A percentile compares a stretch with the other conserved stretches of the same genome.
phyloP scores from a whole-genome alignment of 2,329 filamentous ascomycete species.

The Xylaria polymorpha region DNA sequence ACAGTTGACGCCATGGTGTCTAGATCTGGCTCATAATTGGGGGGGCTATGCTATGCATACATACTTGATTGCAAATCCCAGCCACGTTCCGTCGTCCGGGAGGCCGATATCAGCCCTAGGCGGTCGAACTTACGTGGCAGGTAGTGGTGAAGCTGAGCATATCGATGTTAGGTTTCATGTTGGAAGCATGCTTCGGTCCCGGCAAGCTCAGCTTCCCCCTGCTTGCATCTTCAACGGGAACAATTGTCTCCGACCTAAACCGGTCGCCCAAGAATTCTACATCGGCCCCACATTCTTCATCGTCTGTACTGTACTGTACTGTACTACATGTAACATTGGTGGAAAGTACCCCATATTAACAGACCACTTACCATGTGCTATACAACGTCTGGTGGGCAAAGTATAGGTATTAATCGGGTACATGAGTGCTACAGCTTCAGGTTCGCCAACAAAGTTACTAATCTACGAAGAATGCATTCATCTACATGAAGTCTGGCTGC shows the following conservation, averaged over 20 bases:
- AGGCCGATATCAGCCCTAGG: constrained; percentile 7
- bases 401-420: neutral
- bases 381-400: neutral
- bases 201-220: constrained; percentile 13
- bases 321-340: too few relatives aligned
- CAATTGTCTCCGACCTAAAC: neutral
- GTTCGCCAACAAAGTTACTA: neutral
- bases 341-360: neutral
- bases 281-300: neutral
- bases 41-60: neutral
- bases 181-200: constrained; percentile 24
- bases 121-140: constrained; percentile 7
- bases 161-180: constrained; percentile 5
- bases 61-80: neutral
- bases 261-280: neutral
- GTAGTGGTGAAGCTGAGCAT: constrained; percentile 17
- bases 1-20: neutral
- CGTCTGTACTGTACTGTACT: too few relatives aligned
- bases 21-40: neutral
- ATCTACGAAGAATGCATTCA: neutral
- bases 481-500: too few relatives aligned
- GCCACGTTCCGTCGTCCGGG: constrained; percentile 15
- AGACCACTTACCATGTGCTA: neutral
- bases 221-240: neutral
- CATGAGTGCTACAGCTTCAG: neutral